phyloP scores from a whole-genome alignment of 1,284 basidiomycete species.

The Volvariella volvacea region DNA sequence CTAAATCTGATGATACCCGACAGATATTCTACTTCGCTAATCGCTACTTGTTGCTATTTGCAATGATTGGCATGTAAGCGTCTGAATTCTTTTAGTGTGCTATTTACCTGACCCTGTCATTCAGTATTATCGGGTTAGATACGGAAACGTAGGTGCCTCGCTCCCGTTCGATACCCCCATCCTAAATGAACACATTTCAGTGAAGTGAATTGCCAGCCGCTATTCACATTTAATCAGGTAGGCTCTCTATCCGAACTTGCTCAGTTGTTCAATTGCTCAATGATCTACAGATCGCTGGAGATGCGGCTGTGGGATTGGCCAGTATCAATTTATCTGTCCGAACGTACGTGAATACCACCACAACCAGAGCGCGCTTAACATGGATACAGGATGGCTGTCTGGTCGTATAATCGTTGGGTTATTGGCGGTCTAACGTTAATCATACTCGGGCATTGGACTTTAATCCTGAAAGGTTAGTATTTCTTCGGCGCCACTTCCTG shows the following conservation, averaged over 20 bases:
- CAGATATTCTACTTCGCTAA: slow-evolving; percentile 70
- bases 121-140: slow-evolving; percentile 49
- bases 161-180: not conserved
- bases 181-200: slow-evolving; percentile 21
- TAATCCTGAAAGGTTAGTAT: slow-evolving; percentile 56
- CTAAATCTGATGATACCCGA: not conserved
- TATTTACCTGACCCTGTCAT: slow-evolving; percentile 7
- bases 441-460: slow-evolving; percentile 68
- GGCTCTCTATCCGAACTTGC: slow-evolving; percentile 1
- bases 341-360: slow-evolving; percentile 41
- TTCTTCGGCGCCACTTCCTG: not conserved
- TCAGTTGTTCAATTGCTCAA: not conserved
- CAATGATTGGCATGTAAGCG: slow-evolving; percentile 62
- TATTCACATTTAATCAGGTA: slow-evolving; percentile 69
- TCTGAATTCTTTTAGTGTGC: not conserved
- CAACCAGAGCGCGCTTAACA: not conserved
- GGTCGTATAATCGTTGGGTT: slow-evolving; percentile 52
- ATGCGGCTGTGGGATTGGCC: slow-evolving; percentile 62
- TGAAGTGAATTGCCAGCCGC: slow-evolving; percentile 51
- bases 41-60: slow-evolving; percentile 59
- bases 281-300: slow-evolving; percentile 38
- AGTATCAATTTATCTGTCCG: slow-evolving; percentile 75
- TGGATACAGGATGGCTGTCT: slow-evolving; percentile 51
- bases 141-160: slow-evolving; percentile 30
- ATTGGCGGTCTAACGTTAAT: slow-evolving; percentile 42